Percentiles rank a stretch among this genome's conserved stretches.
phyloP scores from a whole-genome alignment of 139 green algal species.

The Closterium sp. region DNA sequence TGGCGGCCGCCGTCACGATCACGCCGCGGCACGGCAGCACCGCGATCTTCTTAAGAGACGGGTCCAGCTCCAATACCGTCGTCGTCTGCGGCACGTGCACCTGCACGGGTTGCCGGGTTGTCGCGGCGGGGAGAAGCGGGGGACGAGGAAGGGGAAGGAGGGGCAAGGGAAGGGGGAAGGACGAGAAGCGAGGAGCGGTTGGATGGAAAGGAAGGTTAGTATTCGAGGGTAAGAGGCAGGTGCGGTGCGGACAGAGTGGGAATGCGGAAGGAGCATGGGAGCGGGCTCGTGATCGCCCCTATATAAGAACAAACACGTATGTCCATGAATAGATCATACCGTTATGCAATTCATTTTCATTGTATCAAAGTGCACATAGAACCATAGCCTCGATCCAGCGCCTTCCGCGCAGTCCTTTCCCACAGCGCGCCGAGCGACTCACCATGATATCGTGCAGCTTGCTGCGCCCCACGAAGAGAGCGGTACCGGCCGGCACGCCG shows the following conservation, averaged over 20 bases:
- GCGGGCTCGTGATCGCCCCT: too few species aligned
- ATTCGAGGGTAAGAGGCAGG: too few species aligned
- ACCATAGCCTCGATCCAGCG: background rate
- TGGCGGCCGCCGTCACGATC: constrained; percentile 3
- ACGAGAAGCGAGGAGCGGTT: background rate
- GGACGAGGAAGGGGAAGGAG: background rate
- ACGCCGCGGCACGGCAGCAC: background rate
- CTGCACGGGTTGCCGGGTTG: too few species aligned
- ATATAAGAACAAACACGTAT: too few species aligned
- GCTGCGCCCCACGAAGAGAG: constrained; percentile 20
- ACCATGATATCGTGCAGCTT: constrained; percentile 13
- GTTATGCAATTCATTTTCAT: too few species aligned
- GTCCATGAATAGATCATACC: too few species aligned
- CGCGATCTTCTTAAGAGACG: background rate
- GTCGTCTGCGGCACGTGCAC: background rate
- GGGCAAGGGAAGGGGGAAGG: background rate
- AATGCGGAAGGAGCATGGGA: too few species aligned
- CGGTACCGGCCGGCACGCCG: background rate
- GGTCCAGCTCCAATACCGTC: background rate
- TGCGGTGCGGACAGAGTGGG: too few species aligned
- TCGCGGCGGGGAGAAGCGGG: background rate
- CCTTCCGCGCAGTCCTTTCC: background rate
- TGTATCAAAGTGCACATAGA: too few species aligned
- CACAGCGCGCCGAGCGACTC: background rate
- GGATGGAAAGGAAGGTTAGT: background rate